A percentile compares a stretch with the other conserved stretches of the same genome.
These are phyloP conservation scores for Dictyostelium brefeldianum DNA, from an alignment of 78 protist genomes.

Conservation along the genomic window DNA sequence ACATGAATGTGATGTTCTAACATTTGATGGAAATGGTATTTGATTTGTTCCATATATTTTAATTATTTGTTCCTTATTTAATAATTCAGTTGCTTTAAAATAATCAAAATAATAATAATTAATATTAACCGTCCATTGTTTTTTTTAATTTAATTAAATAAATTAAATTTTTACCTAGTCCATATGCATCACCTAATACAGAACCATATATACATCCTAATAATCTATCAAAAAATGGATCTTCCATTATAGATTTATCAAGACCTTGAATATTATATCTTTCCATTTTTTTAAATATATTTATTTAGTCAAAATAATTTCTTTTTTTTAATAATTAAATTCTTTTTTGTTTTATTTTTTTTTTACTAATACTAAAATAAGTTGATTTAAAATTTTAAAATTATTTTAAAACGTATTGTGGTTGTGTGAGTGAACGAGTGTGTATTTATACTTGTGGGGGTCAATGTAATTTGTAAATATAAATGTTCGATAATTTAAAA, in stretches of 20 bases:
- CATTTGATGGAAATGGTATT: slow-evolving; percentile 75
- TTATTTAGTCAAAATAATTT: background rate
- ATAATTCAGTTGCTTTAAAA: slow-evolving; percentile 71
- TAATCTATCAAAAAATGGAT: slow-evolving; percentile 69
- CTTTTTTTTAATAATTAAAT: no score
- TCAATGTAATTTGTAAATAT: no score
- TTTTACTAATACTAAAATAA: no score
- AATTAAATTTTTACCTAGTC: slow-evolving; percentile 40
- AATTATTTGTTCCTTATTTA: slow-evolving; percentile 68
- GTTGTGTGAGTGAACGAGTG: no score
- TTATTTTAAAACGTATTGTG: no score
- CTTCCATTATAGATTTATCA: slow-evolving; percentile 48
- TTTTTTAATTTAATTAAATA: background rate
- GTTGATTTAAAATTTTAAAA: no score
- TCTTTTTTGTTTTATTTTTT: no score
- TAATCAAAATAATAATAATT: background rate
- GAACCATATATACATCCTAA: slow-evolving; percentile 80
- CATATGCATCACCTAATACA: slow-evolving; percentile 84
- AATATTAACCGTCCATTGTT: no score
- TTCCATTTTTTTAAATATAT: slow-evolving; percentile 27
- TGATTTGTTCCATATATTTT: slow-evolving; percentile 54
- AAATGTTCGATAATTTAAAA: no score
- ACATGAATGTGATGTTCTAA: slow-evolving; percentile 74
- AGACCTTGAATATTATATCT: slow-evolving; percentile 38
- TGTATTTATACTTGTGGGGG: no score